Conservation (phyloP, 257 asterid genomes). For the Rhazya stricta region DNA sequence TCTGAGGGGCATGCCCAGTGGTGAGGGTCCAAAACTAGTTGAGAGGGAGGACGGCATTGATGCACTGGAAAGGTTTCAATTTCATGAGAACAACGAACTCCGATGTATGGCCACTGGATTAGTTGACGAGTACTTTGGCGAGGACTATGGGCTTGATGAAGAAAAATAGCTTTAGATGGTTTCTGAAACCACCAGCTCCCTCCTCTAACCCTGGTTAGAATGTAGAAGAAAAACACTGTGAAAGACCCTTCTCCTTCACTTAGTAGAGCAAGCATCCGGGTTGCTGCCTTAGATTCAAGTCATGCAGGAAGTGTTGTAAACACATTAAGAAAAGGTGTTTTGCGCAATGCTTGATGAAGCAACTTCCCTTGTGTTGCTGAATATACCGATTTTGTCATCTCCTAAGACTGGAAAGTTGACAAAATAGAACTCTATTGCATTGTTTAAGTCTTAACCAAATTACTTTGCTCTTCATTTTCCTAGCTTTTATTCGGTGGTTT, state of each 20-base stretch:
- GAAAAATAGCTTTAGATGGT: constrained; percentile 20
- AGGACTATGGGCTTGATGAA: constrained; percentile 66
- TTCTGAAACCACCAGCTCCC: neutral
- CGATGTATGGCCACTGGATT: constrained; percentile 78
- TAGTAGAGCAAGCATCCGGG: neutral
- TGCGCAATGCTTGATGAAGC: neutral
- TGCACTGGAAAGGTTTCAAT: constrained; percentile 91
- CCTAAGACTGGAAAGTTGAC: too few species aligned
- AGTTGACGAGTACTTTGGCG: constrained; percentile 81
- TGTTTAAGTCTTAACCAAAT: too few species aligned
- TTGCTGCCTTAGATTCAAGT: neutral
- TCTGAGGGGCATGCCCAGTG: constrained; percentile 80
- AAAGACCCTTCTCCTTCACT: neutral
- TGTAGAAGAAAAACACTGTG: neutral
- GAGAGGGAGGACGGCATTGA: constrained; percentile 94
- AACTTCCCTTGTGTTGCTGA: neutral
- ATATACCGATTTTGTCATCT: too few species aligned
- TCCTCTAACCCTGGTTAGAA: neutral
- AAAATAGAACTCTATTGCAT: too few species aligned
- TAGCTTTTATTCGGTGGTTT: too few species aligned
- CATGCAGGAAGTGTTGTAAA: neutral
- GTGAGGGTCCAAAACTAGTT: constrained; percentile 76
- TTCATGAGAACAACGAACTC: constrained; percentile 80
- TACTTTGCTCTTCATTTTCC: too few species aligned
- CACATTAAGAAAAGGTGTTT: neutral